Conservation (phyloP, 495 filamentous ascomycete genomes). For the Podospora australis region DNA sequence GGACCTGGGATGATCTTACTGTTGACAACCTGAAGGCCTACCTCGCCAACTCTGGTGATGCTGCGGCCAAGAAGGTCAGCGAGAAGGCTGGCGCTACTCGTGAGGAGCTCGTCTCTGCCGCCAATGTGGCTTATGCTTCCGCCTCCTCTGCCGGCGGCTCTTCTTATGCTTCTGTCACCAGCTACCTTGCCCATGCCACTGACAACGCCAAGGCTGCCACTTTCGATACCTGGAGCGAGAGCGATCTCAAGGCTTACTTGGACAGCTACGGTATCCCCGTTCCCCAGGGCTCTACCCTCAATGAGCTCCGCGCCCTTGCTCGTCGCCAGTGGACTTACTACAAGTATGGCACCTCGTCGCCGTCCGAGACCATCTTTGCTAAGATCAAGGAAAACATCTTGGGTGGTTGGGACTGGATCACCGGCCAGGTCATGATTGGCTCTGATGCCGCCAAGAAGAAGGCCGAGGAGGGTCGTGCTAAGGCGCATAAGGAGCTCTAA, state of each 20-base stretch:
- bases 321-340: slow-evolving; percentile 70
- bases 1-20: slow-evolving; percentile 82
- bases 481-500: slow-evolving; percentile 32
- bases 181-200: slow-evolving; percentile 63
- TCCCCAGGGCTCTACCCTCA: slow-evolving; percentile 62
- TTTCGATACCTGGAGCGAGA: slow-evolving; percentile 75
- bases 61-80: slow-evolving; percentile 61
- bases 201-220: slow-evolving; percentile 59
- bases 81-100: slow-evolving; percentile 60
- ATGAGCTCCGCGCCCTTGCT: slow-evolving; percentile 60
- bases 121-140: slow-evolving; percentile 61
- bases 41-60: slow-evolving; percentile 49
- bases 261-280: slow-evolving; percentile 72
- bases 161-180: slow-evolving; percentile 68
- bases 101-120: slow-evolving; percentile 66
- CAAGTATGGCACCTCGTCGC: slow-evolving; percentile 65
- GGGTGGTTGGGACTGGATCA: slow-evolving; percentile 51
- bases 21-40: slow-evolving; percentile 70
- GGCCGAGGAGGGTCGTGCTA: slow-evolving; percentile 28
- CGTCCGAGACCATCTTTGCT: slow-evolving; percentile 57
- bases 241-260: slow-evolving; percentile 72
- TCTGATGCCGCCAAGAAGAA: slow-evolving; percentile 58
- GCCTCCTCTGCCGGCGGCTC: slow-evolving; percentile 61
- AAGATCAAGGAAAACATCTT: slow-evolving; percentile 51
- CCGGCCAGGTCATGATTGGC: slow-evolving; percentile 53